Evolutionary conservation across 176 grass and related monocot species (phyloP), one percentile per base, ranked within the genome.

Genomic region (Musa schizocarpa): DNA sequence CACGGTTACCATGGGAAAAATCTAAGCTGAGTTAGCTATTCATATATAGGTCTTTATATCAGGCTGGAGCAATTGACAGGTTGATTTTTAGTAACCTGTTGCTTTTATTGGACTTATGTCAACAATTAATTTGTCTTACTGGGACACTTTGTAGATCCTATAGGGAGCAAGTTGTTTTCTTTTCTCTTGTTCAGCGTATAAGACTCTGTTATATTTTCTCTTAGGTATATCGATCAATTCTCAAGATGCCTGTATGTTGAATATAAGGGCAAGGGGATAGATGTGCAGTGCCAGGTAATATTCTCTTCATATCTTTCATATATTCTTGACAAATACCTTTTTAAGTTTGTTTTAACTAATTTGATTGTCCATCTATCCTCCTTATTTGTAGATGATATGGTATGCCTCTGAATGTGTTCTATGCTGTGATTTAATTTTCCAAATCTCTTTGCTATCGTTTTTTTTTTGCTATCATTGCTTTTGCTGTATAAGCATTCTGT

Each of bases 201-300:
- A 3, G 43, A 1, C 9, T 51, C 5, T 50, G 14, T 50, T 51
- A 52, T 50, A 26, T 54, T 26, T 12, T 68, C 50, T 84, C 8
- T 1, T 75, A 92, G 89, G 54, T 92, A 84, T 2, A 62, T 92
- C 0, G 81, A 77, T 16, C 50, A 71, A 54, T 61, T 92, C 49
- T 89, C 89, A 4, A 67, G 73, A 61, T 69, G 86, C 67, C 83
- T 92, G 2, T 79, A 81, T 22, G 66, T 89, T 0, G 89, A 89
- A 78, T 92, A 92, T 67, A 77, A 53, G 43, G 78, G 78, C 72
- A 78, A 84, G 68, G 86, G 83, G 9, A 86, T 92, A 24, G 81
- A 92, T 50, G 65, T 92, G 52, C 89, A 92, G 12, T 84, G 84
- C 1, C 83, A 92, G 89, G 89, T 89, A 64, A 3, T 21, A 20